Evolutionary conservation across 1,139 yeast species (phyloP), one percentile per base, ranked within the genome.

Genomic region (Fermentozyma sake): DNA sequence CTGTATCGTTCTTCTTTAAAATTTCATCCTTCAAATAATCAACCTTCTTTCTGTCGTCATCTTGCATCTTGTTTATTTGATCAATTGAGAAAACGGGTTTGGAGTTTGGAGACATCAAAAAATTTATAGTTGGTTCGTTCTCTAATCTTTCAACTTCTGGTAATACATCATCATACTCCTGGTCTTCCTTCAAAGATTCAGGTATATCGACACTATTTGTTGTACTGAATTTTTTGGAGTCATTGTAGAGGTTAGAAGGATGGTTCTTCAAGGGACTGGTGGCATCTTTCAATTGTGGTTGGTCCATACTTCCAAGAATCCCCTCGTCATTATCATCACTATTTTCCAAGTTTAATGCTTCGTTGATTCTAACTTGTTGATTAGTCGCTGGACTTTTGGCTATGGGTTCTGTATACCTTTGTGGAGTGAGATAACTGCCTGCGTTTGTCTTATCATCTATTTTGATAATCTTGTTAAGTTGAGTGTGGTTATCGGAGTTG

Each of bases 331-430:
- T 23, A 8, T 14, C 26, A 5, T 20, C 14, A 4, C 33, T 35
- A 6, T 32, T 33, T 10, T 32, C 36, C 10, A 38, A 30, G 7
- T 30, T 21, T n/a, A 41, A 29, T 7, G 27, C 33, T 13, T 42
- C 48, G 21, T 33, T 66, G 39, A 42, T 37, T 9, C 49, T 28
- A 14, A 52, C 52, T 12, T 48, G 47, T 32, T 64, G 71, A 32
- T 58, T 64, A 4, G 66, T 55, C 3, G 47, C 48, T 3, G 72
- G 72, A 23, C 67, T 58, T 17, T 51, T 45, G 4, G 73, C 69
- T 6, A 58, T 48, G 2, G 72, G 63, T 31, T 68, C 72, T 1
- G 73, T 67, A 12, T 50, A 44, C 23, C 72, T 50, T 20, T 62
- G 56, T 2, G 73, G 73, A 0, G 75, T 67, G 4, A 50, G 38